phyloP scores from a whole-genome alignment of 129 eudicot genomes.

The Silybum marianum region DNA sequence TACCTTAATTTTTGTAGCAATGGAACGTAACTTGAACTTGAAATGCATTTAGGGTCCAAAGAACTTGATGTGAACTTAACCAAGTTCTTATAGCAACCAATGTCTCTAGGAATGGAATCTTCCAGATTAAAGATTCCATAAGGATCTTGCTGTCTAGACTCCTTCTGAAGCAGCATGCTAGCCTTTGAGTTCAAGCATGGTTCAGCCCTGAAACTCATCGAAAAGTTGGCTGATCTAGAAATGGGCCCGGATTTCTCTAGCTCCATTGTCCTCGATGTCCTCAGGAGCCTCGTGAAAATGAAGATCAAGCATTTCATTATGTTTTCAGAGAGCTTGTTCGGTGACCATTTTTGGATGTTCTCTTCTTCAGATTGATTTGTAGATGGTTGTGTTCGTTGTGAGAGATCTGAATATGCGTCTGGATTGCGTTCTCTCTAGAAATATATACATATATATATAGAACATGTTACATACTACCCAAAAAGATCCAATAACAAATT shows the following conservation, averaged over 20 bases:
- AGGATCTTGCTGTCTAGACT: conserved; percentile 90
- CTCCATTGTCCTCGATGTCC: conserved; percentile 83
- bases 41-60: conserved; percentile 86
- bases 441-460: background rate
- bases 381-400: conserved; percentile 29
- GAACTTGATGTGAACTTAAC: conserved; percentile 76
- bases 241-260: conserved; percentile 86
- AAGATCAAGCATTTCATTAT: conserved; percentile 84
- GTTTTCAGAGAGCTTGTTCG: conserved; percentile 93
- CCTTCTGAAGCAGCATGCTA: conserved; percentile 65
- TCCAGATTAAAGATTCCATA: conserved; percentile 81
- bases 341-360: conserved; percentile 62
- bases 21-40: conserved; percentile 77
- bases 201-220: conserved; percentile 85
- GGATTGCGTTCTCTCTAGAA: conserved; percentile 66
- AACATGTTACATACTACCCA: background rate
- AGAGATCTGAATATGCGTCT: conserved; percentile 32
- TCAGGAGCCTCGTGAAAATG: conserved; percentile 67
- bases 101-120: conserved; percentile 86
- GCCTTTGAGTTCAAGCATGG: conserved; percentile 61
- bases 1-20: conserved; percentile 85
- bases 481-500: background rate
- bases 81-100: conserved; percentile 95
- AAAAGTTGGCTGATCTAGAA: conserved; percentile 71
- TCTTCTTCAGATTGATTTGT: conserved; percentile 59